Conservation (phyloP, 2,329 filamentous ascomycete genomes). For the Phialophora tarda region DNA sequence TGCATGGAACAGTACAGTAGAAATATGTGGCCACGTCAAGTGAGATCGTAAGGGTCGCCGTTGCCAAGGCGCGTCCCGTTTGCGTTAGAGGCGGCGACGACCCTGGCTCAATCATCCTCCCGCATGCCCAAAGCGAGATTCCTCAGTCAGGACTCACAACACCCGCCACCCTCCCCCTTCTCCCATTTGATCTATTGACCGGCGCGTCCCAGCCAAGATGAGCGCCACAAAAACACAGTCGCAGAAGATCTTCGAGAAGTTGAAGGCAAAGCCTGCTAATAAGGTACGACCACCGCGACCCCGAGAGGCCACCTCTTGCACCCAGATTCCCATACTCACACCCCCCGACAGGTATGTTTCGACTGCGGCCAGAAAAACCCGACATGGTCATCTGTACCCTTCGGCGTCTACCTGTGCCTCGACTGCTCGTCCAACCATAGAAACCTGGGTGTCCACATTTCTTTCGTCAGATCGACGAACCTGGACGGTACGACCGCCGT, state of each 20-base stretch:
- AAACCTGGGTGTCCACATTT: conserved; percentile 98
- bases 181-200: neutral
- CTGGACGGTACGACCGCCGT: conserved; percentile 79
- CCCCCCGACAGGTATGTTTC: conserved; percentile 78
- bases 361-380: conserved; percentile 98
- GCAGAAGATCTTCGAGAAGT: conserved; percentile 95
- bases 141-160: neutral
- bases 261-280: conserved; percentile 93
- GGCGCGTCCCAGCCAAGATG: conserved; percentile 49
- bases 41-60: neutral
- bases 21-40: neutral
- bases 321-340: conserved; percentile 31
- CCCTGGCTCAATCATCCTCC: neutral
- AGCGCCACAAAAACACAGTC: conserved; percentile 91
- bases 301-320: conserved; percentile 38
- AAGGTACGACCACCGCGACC: conserved; percentile 64
- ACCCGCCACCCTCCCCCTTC: neutral
- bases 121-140: neutral
- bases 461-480: conserved; percentile 97
- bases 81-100: neutral
- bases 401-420: conserved; percentile 96
- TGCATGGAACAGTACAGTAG: neutral
- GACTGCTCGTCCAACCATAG: conserved; percentile 97
- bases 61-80: neutral
- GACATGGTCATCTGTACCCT: conserved; percentile 96